Evolutionary conservation across 805 yeast species (phyloP).

Genomic region (Wickerhamomyces ciferrii): DNA sequence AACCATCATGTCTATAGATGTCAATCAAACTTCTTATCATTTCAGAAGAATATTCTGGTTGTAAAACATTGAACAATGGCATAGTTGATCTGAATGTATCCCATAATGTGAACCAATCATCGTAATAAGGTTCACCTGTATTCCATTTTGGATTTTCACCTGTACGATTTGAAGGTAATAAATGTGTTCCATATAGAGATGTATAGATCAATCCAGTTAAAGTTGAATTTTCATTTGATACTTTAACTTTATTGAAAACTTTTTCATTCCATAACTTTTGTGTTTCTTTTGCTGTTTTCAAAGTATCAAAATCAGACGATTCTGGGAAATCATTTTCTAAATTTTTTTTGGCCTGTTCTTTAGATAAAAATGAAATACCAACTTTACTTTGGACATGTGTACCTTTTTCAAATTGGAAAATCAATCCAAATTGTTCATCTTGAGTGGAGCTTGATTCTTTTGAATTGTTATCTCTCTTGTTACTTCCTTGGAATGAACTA

Average conservation of each 20-base stretch:
- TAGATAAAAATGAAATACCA: conserved; percentile 27
- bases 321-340: conserved; percentile 14
- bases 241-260: conserved; percentile 3
- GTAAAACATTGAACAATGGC: conserved; percentile 26
- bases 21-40: conserved; percentile 25
- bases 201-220: conserved; percentile 3
- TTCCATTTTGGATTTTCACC: conserved; percentile 26
- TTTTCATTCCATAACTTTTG: conserved; percentile 1
- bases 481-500: conserved; percentile 9
- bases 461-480: neutral
- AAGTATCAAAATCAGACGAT: conserved; percentile 3
- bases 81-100: conserved; percentile 31
- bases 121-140: conserved; percentile 24
- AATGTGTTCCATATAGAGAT: conserved; percentile 5
- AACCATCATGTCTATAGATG: conserved; percentile 28
- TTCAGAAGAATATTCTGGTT: conserved; percentile 24
- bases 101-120: conserved; percentile 34
- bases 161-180: conserved; percentile 5
- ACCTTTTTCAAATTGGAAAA: conserved; percentile 17
- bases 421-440: conserved; percentile 21
- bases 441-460: conserved; percentile 1
- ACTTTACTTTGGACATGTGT: conserved; percentile 9
- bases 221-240: conserved; percentile 3
- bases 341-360: conserved; percentile 25
- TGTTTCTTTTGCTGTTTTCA: neutral